Evolutionary conservation across 2,329 filamentous ascomycete genomes (phyloP).

Genomic region (Exophiala spinifera): DNA sequence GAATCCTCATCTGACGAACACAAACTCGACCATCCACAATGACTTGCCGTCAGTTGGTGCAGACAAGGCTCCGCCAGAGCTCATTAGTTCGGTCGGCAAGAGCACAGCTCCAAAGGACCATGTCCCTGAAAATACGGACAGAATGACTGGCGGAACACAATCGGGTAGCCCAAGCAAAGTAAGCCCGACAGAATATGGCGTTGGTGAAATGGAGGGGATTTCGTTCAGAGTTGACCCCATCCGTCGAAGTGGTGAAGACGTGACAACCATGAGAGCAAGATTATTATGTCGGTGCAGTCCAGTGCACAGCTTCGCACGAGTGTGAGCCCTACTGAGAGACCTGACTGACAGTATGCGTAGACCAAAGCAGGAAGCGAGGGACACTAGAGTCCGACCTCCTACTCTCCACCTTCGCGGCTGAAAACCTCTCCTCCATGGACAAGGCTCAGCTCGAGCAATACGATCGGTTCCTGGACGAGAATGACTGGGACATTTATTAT

Average conservation of each 20-base stretch:
- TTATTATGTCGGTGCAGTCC: slow-evolving; percentile 58
- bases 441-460: slow-evolving; percentile 73
- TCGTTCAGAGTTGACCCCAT: slow-evolving; percentile 89
- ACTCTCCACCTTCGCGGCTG: slow-evolving; percentile 88
- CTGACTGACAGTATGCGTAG: slow-evolving; percentile 37
- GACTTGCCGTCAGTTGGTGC: slow-evolving; percentile 57
- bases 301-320: slow-evolving; percentile 7
- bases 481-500: slow-evolving; percentile 99
- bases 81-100: slow-evolving; percentile 56
- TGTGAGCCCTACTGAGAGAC: not conserved
- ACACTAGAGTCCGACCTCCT: slow-evolving; percentile 94
- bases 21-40: slow-evolving; percentile 61
- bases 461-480: slow-evolving; percentile 93
- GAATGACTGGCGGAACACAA: slow-evolving; percentile 64
- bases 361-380: slow-evolving; percentile 94
- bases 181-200: slow-evolving; percentile 64
- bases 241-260: slow-evolving; percentile 76
- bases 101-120: slow-evolving; percentile 59
- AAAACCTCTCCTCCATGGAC: slow-evolving; percentile 72
- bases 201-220: slow-evolving; percentile 84
- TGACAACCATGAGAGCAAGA: slow-evolving; percentile 80
- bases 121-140: slow-evolving; percentile 60
- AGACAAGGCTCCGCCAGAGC: slow-evolving; percentile 57
- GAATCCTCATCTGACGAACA: slow-evolving; percentile 63
- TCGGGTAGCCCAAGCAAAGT: slow-evolving; percentile 42